Evolutionary conservation across 768 basidiomycete species (phyloP).

Genomic region (Mycena leptocephala): DNA sequence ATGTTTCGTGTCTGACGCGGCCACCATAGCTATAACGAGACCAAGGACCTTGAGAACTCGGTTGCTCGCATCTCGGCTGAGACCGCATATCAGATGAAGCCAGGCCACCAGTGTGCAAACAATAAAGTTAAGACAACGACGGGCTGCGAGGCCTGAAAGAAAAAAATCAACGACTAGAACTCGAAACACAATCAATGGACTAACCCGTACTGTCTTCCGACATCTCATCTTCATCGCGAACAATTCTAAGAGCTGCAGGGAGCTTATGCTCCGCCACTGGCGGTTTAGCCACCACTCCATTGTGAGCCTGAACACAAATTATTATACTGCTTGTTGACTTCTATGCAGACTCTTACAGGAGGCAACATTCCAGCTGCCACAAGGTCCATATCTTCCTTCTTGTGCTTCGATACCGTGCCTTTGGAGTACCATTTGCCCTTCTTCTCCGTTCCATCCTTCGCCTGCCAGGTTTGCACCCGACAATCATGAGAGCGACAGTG

Average conservation of each 20-base stretch:
- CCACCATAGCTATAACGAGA: neutral
- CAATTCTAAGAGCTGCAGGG: neutral
- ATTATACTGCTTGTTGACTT: neutral
- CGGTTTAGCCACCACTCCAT: neutral
- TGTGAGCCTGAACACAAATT: neutral
- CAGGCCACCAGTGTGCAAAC: conserved; percentile 17
- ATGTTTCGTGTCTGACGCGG: neutral
- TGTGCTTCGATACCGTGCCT: neutral
- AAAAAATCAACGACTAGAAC: neutral
- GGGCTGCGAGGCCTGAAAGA: conserved; percentile 5
- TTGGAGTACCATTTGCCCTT: conserved; percentile 8
- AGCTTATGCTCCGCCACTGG: neutral
- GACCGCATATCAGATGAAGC: conserved; percentile 25
- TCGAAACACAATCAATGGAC: neutral
- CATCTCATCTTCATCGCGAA: neutral
- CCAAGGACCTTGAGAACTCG: conserved; percentile 14
- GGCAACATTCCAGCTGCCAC: neutral
- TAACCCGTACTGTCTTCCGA: neutral
- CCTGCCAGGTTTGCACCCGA: neutral
- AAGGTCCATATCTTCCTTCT: neutral
- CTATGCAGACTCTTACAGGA: neutral
- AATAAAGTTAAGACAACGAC: neutral
- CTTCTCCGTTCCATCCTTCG: neutral
- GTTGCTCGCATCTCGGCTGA: conserved; percentile 17
- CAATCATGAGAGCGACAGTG: conserved; percentile 19